Evolutionary conservation across 2,329 filamentous ascomycete genomes (phyloP).

Genomic region (Macrophomina tecta): DNA sequence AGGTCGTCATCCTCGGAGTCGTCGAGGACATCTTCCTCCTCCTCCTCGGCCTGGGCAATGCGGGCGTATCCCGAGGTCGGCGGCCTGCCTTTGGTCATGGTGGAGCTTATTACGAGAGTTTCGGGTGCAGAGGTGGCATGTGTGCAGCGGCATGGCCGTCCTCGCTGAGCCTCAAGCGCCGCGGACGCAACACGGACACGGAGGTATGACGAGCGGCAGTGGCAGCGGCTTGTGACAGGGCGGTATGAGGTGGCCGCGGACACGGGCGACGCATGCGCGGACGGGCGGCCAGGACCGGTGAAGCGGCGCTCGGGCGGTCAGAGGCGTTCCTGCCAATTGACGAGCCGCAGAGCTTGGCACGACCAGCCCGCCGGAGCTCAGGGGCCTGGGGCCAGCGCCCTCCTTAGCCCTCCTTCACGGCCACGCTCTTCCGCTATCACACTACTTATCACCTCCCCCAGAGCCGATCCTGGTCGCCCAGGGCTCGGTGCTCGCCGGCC

Average conservation of each 20-base stretch:
- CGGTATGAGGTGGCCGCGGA: constrained; percentile 13
- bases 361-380: neutral
- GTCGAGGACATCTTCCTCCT: constrained; percentile 49
- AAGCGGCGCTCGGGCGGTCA: neutral
- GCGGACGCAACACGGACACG: constrained; percentile 12
- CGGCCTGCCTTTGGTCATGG: constrained; percentile 43
- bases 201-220: constrained; percentile 25
- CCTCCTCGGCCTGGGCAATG: constrained; percentile 60
- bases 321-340: constrained; percentile 12
- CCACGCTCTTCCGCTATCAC: constrained; percentile 1
- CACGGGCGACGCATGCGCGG: neutral
- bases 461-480: constrained; percentile 2
- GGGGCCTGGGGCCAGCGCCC: neutral
- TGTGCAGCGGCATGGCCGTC: constrained; percentile 12
- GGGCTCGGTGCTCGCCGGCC: constrained; percentile 4
- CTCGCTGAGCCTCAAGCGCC: constrained; percentile 17
- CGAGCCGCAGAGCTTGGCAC: neutral
- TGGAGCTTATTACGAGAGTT: constrained; percentile 19
- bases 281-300: neutral
- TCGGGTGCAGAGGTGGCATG: constrained; percentile 13
- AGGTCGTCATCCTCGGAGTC: constrained; percentile 44
- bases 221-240: neutral
- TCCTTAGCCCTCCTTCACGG: too few relatives aligned
- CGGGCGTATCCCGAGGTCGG: constrained; percentile 58
- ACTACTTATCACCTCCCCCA: constrained; percentile 11